Evolutionary conservation across 1,139 yeast species (phyloP).

Genomic region (Spencermartinsiella ligniputridi): DNA sequence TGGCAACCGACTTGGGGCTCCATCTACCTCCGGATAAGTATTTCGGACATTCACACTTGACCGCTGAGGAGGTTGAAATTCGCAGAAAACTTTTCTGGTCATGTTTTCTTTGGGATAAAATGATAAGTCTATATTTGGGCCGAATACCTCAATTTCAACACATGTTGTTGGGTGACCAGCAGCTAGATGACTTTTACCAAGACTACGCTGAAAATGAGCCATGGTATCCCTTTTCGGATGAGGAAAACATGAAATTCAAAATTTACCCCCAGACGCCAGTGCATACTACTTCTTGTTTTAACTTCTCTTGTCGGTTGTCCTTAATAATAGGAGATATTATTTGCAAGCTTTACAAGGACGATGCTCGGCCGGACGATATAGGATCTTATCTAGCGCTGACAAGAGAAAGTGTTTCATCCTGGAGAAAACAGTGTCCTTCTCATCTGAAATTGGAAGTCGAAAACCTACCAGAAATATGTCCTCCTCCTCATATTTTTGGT

Average conservation of each 20-base stretch:
- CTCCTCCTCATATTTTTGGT: slow-evolving; percentile 6
- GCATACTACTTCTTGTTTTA: neutral
- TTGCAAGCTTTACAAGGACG: neutral
- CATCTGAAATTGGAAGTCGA: neutral
- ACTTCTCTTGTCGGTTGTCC: neutral
- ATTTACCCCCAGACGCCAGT: neutral
- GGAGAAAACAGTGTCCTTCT: neutral
- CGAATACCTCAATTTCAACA: slow-evolving; percentile 12
- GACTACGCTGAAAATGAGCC: neutral
- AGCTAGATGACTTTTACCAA: neutral
- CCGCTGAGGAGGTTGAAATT: slow-evolving; percentile 5
- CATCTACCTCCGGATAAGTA: neutral
- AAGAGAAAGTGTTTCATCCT: neutral
- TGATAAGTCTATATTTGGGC: slow-evolving; percentile 13
- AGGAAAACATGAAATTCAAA: neutral
- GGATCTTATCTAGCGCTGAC: neutral
- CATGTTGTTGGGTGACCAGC: slow-evolving; percentile 4
- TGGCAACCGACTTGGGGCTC: slow-evolving; percentile 8
- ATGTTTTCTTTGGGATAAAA: slow-evolving; percentile 13
- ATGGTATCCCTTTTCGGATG: neutral
- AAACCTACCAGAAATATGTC: neutral
- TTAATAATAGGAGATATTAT: neutral
- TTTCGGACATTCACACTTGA: neutral
- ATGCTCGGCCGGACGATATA: neutral
- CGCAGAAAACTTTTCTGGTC: slow-evolving; percentile 11